Evolutionary conservation across 2,329 filamentous ascomycete genomes (phyloP).

Genomic region (Fusarium albidum): DNA sequence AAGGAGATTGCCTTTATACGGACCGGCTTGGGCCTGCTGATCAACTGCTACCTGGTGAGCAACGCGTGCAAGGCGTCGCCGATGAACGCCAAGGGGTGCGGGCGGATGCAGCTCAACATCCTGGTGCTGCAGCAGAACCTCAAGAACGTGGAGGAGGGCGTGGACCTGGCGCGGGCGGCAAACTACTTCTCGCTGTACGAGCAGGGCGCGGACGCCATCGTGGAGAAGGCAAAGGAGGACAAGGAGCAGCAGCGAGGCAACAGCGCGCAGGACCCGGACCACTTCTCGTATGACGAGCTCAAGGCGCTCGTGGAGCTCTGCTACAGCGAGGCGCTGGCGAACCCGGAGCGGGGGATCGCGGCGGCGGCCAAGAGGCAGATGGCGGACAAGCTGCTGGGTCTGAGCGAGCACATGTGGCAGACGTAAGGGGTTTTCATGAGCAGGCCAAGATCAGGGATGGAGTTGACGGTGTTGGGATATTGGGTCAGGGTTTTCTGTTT

Average conservation of each 20-base stretch:
- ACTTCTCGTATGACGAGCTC: constrained; percentile 72
- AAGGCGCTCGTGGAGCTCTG: constrained; percentile 72
- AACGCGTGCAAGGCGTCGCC: constrained; percentile 75
- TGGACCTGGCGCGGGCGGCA: constrained; percentile 68
- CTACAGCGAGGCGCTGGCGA: constrained; percentile 72
- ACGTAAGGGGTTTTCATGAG: constrained; percentile 37
- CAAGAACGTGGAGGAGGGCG: constrained; percentile 84
- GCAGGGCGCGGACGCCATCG: constrained; percentile 69
- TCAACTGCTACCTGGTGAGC: constrained; percentile 80
- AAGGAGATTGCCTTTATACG: constrained; percentile 80
- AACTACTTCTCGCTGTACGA: constrained; percentile 76
- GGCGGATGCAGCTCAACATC: constrained; percentile 92
- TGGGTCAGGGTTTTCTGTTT: constrained; percentile 1
- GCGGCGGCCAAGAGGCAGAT: constrained; percentile 73
- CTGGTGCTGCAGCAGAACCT: constrained; percentile 96
- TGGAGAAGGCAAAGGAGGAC: constrained; percentile 66
- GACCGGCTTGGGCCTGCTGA: constrained; percentile 76
- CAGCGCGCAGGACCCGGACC: constrained; percentile 47
- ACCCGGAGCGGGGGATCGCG: constrained; percentile 72
- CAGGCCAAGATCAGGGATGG: constrained; percentile 15
- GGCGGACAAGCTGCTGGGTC: constrained; percentile 72
- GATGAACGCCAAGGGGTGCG: constrained; percentile 85
- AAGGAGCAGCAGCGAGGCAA: constrained; percentile 47
- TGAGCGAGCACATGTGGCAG: constrained; percentile 80
- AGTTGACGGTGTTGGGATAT: constrained; percentile 18